Base-by-base conservation (phyloP, 495 filamentous ascomycete genomes). In the Neurospora sp. region DNA sequence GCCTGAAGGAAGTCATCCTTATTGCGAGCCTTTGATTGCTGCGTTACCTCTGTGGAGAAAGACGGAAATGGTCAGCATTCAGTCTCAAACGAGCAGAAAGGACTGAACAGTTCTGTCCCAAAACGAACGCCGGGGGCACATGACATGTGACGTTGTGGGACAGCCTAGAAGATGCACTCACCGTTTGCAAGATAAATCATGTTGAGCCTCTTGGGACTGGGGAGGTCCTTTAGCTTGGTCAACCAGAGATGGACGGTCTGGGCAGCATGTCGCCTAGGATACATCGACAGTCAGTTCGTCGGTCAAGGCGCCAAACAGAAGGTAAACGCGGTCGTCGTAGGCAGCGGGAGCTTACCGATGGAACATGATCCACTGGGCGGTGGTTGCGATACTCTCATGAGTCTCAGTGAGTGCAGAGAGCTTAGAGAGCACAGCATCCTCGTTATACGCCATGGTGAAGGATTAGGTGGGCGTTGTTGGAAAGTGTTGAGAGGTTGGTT, bases 291-390 rank as follows among this genome's bases (percentile, higher is more conserved):
- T 84, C 79, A 69, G 71, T 73, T 34, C 13, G 28, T 31, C 54
- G 54, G 54, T 66, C 70, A 77, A 74, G 42, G 72, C 34, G 72
- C 73, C 69, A 75, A 71, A 37, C 54, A 71, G 10, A 19, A 72
- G 28, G 28, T 42, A 19, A 69, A 69, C 8, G 31, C 13, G 28
- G 31, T 70, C 9, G 31, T 71, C 11, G 36, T 24, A 24, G 38
- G 66, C 28, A 66, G 28, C 54, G 15, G 54, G n/a, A n/a, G 73
- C 83, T 77, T 92, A 97, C 94, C 94, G 90, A 83, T 99, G 94
- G 81, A 98, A 99, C 92, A 98, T 94, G 72, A 99, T 92, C 96
- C 96, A 99, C 91, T 98, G 94, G 62, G 94, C 91, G 70, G 96
- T 94, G 69, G 93, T 92, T 69, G 96, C 93, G 77, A 98, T 97